Percentiles rank a stretch among this genome's conserved stretches.
phyloP scores from a whole-genome alignment of 768 basidiomycete genomes.

The Leccinum sublutescens region DNA sequence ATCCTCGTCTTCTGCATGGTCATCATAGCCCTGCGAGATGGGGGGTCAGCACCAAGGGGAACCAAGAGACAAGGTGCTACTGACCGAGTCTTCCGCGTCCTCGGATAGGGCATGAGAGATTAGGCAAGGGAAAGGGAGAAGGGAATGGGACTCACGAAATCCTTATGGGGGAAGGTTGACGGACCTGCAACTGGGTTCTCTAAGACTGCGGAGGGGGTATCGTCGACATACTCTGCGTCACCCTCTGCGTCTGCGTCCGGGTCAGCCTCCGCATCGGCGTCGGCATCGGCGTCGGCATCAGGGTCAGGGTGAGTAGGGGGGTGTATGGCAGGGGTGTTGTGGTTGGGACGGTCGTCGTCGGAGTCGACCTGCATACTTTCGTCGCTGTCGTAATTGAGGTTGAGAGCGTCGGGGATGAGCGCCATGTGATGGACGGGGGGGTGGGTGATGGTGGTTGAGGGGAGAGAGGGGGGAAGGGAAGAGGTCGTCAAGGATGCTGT shows the following conservation, averaged over 20 bases:
- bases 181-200: constrained; percentile 38
- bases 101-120: constrained; percentile 7
- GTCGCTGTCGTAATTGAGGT: constrained; percentile 51
- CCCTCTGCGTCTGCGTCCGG: constrained; percentile 41
- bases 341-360: constrained; percentile 38
- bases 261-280: constrained; percentile 63
- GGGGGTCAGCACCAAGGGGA: constrained; percentile 19
- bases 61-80: constrained; percentile 13
- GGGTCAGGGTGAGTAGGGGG: constrained; percentile 20
- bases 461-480: constrained; percentile 33
- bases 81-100: constrained; percentile 35
- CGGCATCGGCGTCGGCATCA: constrained; percentile 43
- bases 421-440: constrained; percentile 31
- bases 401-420: constrained; percentile 44
- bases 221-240: constrained; percentile 41
- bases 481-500: constrained; percentile 42
- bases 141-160: constrained; percentile 51
- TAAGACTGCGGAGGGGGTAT: constrained; percentile 37
- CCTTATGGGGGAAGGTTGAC: constrained; percentile 49
- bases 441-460: constrained; percentile 35
- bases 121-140: constrained; percentile 1
- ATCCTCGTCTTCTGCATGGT: constrained; percentile 48
- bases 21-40: constrained; percentile 61
- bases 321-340: constrained; percentile 17
- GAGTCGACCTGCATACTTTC: constrained; percentile 75